Evolutionary conservation across 2,329 filamentous ascomycete genomes (phyloP).

Genomic region (Podosphaera leucotricha): DNA sequence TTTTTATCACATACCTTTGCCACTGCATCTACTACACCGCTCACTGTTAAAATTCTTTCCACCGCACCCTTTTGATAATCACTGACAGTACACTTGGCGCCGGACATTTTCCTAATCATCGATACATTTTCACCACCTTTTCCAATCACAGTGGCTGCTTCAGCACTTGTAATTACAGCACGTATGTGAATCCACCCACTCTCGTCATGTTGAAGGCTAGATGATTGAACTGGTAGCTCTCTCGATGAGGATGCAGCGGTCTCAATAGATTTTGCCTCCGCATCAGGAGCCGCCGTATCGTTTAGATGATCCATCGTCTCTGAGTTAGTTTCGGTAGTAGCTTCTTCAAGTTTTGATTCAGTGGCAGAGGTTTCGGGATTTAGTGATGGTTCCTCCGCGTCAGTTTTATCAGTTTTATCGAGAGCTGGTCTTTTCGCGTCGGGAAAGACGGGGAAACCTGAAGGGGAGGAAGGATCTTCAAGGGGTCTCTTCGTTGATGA

Average conservation of each 20-base stretch:
- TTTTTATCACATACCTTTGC: conserved; percentile 52
- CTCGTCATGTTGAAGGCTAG: conserved; percentile 53
- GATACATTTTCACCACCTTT: conserved; percentile 98
- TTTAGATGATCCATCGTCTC: conserved; percentile 34
- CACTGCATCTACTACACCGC: conserved; percentile 83
- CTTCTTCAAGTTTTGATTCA: conserved; percentile 21
- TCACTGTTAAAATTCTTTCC: conserved; percentile 92
- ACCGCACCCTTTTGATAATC: conserved; percentile 95
- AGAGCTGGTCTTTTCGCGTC: conserved; percentile 92
- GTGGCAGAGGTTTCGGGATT: conserved; percentile 22
- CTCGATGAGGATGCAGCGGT: conserved; percentile 21
- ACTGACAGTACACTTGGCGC: conserved; percentile 95
- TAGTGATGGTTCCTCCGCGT: conserved; percentile 22
- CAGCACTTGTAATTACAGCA: conserved; percentile 88
- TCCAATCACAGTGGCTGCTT: conserved; percentile 93
- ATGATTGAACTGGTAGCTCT: conserved; percentile 11
- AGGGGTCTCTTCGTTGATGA: conserved; percentile 75
- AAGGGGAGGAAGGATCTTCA: conserved; percentile 90
- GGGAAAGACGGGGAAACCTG: conserved; percentile 72
- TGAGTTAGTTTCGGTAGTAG: conserved; percentile 24
- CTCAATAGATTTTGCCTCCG: conserved; percentile 27
- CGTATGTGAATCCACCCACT: conserved; percentile 92
- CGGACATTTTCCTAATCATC: conserved; percentile 82
- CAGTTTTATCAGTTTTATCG: conserved; percentile 59
- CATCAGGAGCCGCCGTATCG: conserved; percentile 45